Evolutionary conservation across 257 asterid genomes (phyloP).

Genomic region (Nicotiana undulata): DNA sequence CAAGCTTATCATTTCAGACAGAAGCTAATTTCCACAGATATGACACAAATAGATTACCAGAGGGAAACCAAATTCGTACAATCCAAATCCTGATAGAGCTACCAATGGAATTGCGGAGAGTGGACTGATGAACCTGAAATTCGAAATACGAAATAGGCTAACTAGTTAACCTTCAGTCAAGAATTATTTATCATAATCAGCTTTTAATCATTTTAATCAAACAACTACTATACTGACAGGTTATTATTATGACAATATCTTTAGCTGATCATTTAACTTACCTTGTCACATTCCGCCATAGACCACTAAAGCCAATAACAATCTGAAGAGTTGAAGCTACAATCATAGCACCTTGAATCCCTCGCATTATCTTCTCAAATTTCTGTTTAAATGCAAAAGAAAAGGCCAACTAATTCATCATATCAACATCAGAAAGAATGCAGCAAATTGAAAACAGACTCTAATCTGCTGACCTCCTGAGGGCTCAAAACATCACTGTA

Average conservation of each 20-base stretch:
- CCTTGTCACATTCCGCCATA: slow-evolving; percentile 88
- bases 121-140: slow-evolving; percentile 71
- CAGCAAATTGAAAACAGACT: neutral
- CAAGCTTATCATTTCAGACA: neutral
- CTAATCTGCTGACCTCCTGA: slow-evolving; percentile 37
- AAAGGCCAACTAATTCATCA: neutral
- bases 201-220: neutral
- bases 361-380: slow-evolving; percentile 70
- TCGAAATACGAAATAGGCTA: neutral
- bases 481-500: slow-evolving; percentile 50
- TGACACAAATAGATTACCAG: slow-evolving; percentile 41
- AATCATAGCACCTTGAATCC: slow-evolving; percentile 83
- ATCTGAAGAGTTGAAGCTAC: slow-evolving; percentile 90
- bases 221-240: neutral
- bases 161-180: neutral
- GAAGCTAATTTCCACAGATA: neutral
- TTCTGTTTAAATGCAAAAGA: slow-evolving; percentile 31
- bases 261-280: slow-evolving; percentile 2
- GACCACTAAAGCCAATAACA: slow-evolving; percentile 83
- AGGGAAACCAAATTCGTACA: slow-evolving; percentile 86
- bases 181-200: neutral
- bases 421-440: neutral
- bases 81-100: slow-evolving; percentile 86
- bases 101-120: slow-evolving; percentile 74
- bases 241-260: neutral